Conservation (phyloP, 257 asterid species). For the Salvia rosmarinus region DNA sequence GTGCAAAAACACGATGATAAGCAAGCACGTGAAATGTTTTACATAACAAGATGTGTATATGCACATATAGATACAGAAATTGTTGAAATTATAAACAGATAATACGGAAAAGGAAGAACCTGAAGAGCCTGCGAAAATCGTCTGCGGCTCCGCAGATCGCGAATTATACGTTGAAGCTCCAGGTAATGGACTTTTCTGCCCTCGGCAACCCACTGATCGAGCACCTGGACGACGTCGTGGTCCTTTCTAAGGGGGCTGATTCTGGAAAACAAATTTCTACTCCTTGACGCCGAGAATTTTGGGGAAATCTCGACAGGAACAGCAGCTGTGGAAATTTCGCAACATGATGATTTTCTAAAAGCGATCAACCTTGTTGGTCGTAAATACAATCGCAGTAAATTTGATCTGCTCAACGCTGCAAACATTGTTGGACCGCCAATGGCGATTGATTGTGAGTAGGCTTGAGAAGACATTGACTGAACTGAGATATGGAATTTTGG, state of each 20-base stretch:
- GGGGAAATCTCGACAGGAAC: constrained; percentile 23
- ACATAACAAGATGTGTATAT: too few relatives aligned
- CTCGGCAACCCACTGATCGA: constrained; percentile 66
- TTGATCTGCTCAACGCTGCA: constrained; percentile 36
- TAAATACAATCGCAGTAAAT: constrained; percentile 17
- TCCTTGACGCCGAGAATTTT: constrained; percentile 34
- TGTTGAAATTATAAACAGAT: background rate
- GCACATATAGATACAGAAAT: background rate
- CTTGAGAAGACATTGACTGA: constrained; percentile 28
- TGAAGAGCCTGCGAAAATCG: constrained; percentile 66
- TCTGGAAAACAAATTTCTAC: constrained; percentile 57
- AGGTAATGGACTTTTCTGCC: constrained; percentile 47
- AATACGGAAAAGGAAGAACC: constrained; percentile 32
- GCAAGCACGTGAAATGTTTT: background rate
- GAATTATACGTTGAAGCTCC: constrained; percentile 57
- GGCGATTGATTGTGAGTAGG: constrained; percentile 27
- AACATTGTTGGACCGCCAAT: constrained; percentile 37
- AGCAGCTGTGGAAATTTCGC: constrained; percentile 28
- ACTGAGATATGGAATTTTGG: constrained; percentile 13
- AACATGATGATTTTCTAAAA: constrained; percentile 20
- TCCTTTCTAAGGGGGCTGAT: constrained; percentile 50
- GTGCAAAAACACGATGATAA: background rate
- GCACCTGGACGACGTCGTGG: constrained; percentile 47
- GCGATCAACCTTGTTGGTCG: constrained; percentile 23
- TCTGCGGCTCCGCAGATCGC: constrained; percentile 60